Conservation (phyloP, 352 stramenopile species). For the Globisporangium acanthophoron region DNA sequence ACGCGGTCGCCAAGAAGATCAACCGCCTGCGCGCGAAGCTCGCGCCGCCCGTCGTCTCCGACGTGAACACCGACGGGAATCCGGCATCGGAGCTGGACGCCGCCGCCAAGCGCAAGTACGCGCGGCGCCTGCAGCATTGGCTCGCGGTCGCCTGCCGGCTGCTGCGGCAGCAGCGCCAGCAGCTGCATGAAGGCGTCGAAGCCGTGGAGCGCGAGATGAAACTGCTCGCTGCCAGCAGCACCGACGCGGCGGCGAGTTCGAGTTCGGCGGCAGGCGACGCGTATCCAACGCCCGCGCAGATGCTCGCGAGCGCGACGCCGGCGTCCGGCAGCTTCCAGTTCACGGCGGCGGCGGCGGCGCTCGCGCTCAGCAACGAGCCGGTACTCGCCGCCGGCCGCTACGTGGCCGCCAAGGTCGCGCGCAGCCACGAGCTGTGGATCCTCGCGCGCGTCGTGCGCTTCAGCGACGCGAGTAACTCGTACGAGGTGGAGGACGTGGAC, state of each 20-base stretch:
- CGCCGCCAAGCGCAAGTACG: conserved; percentile 30
- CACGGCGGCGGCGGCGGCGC: conserved; percentile 10
- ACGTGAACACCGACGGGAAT: conserved; percentile 15
- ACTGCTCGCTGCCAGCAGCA: conserved; percentile 21
- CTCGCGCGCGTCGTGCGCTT: conserved; percentile 89
- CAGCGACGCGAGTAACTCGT: conserved; percentile 87
- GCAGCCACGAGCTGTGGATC: conserved; percentile 89
- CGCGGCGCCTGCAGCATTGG: conserved; percentile 59
- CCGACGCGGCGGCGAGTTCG: neutral
- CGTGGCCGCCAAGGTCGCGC: conserved; percentile 69
- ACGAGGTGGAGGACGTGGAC: conserved; percentile 95
- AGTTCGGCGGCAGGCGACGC: neutral
- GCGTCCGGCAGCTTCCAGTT: conserved; percentile 14
- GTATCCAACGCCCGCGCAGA: conserved; percentile 8
- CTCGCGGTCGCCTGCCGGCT: conserved; percentile 51
- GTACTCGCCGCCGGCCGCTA: conserved; percentile 45
- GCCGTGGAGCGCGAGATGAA: conserved; percentile 49
- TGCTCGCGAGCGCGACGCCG: neutral
- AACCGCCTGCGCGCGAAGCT: conserved; percentile 60
- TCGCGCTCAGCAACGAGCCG: conserved; percentile 25
- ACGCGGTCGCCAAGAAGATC: conserved; percentile 53
- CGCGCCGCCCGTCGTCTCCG: conserved; percentile 14
- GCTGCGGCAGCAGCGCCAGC: conserved; percentile 43
- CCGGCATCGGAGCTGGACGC: neutral
- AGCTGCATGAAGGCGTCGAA: conserved; percentile 46